A percentile compares a stretch with the other conserved stretches of the same genome.
Conservation (phyloP, 2,329 filamentous ascomycete genomes). For the Venturia carpophila region DNA sequence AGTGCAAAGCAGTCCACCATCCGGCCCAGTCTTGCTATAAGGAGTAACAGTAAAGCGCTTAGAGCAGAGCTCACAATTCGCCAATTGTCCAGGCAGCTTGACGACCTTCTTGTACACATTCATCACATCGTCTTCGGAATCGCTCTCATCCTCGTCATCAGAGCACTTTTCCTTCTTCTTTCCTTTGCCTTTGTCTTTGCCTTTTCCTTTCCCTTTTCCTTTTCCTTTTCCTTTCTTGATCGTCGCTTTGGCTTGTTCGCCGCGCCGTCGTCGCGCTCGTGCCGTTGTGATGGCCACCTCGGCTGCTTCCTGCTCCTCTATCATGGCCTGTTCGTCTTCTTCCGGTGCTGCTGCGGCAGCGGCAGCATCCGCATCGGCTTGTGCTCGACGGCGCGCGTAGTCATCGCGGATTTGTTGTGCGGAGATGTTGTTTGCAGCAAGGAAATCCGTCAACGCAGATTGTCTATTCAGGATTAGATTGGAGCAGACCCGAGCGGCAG, state of each 20-base stretch:
- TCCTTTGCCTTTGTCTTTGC: slow-evolving; percentile 38
- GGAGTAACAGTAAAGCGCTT: slow-evolving; percentile 90
- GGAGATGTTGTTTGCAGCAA: slow-evolving; percentile 66
- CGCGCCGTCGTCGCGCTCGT: neutral
- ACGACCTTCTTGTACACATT: slow-evolving; percentile 49
- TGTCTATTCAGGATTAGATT: slow-evolving; percentile 36
- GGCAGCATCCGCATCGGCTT: slow-evolving; percentile 38
- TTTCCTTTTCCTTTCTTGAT: slow-evolving; percentile 33
- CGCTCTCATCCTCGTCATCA: slow-evolving; percentile 39
- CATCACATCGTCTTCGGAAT: slow-evolving; percentile 36
- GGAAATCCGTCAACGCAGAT: slow-evolving; percentile 60
- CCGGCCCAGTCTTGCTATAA: slow-evolving; percentile 72
- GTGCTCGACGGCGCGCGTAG: slow-evolving; percentile 41
- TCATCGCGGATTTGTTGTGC: slow-evolving; percentile 55
- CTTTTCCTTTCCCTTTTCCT: slow-evolving; percentile 32
- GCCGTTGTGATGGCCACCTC: slow-evolving; percentile 29
- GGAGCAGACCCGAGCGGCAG: neutral
- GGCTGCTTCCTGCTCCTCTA: slow-evolving; percentile 33
- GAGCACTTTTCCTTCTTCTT: slow-evolving; percentile 36
- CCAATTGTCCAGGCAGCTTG: slow-evolving; percentile 74
- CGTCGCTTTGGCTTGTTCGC: slow-evolving; percentile 25
- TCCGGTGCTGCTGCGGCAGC: slow-evolving; percentile 28
- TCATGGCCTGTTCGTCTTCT: slow-evolving; percentile 27
- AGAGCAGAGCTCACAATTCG: slow-evolving; percentile 75
- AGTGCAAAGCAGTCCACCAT: slow-evolving; percentile 78